Conservation (phyloP, 768 basidiomycete species). For the Sutorius australiensis region DNA sequence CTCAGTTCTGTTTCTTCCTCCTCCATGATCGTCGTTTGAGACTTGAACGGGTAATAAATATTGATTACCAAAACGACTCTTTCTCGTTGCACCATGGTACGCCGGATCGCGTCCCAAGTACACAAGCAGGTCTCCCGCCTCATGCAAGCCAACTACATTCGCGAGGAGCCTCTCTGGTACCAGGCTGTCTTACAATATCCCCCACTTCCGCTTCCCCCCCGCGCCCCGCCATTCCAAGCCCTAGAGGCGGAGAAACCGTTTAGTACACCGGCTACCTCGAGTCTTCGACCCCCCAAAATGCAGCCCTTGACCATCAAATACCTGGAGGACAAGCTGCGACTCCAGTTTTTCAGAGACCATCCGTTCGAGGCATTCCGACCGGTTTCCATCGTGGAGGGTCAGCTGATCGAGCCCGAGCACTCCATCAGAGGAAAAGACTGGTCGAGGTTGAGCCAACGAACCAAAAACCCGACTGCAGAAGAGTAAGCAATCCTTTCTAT, state of each 20-base stretch:
- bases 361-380: slow-evolving; percentile 94
- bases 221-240: slow-evolving; percentile 50
- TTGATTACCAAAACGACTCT: background rate
- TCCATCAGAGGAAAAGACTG: slow-evolving; percentile 59
- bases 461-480: slow-evolving; percentile 80
- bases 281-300: slow-evolving; percentile 36
- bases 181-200: slow-evolving; percentile 82
- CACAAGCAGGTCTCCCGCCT: slow-evolving; percentile 84
- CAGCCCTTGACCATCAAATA: slow-evolving; percentile 65
- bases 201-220: slow-evolving; percentile 81
- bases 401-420: slow-evolving; percentile 51
- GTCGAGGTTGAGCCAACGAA: slow-evolving; percentile 77
- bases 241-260: slow-evolving; percentile 39
- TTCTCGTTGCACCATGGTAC: slow-evolving; percentile 48
- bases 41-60: background rate
- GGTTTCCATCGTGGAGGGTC: slow-evolving; percentile 69
- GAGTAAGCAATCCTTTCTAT: slow-evolving; percentile 57
- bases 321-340: slow-evolving; percentile 79
- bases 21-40: slow-evolving; percentile 28
- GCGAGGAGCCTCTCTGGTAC: slow-evolving; percentile 75
- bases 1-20: slow-evolving; percentile 74
- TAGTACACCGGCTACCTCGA: slow-evolving; percentile 23
- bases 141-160: slow-evolving; percentile 59
- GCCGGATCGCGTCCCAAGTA: slow-evolving; percentile 81
- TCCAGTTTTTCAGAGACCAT: slow-evolving; percentile 93